A percentile compares a stretch with the other conserved stretches of the same genome.
These are phyloP conservation scores for Rhodotorula sp. DNA, from an alignment of 1,284 basidiomycete species.

Conservation along the genomic window DNA sequence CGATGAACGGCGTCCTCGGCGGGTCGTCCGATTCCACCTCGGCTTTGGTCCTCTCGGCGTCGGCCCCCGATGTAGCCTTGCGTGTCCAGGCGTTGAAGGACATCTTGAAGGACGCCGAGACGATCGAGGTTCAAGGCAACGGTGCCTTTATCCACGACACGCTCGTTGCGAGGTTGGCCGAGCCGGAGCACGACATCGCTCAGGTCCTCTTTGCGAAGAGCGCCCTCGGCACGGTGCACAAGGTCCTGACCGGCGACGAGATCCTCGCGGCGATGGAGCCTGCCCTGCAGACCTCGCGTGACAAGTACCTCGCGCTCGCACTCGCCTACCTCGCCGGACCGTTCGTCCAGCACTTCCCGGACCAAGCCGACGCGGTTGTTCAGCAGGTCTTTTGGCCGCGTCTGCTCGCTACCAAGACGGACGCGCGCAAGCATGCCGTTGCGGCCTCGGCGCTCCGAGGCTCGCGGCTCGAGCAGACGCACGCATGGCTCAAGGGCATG, in stretches of 20 bases:
- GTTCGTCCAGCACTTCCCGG: conserved; percentile 52
- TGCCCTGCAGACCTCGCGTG: conserved; percentile 50
- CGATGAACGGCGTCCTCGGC: conserved; percentile 36
- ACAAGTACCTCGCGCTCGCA: conserved; percentile 61
- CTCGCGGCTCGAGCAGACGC: conserved; percentile 25
- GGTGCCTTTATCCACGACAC: conserved; percentile 46
- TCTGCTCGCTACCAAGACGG: conserved; percentile 67
- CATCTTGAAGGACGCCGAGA: conserved; percentile 43
- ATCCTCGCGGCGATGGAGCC: conserved; percentile 58
- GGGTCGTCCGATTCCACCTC: conserved; percentile 21
- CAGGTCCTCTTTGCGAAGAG: conserved; percentile 64
- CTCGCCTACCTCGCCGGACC: conserved; percentile 62
- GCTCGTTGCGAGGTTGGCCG: conserved; percentile 62
- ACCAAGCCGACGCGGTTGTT: conserved; percentile 57
- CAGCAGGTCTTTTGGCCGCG: conserved; percentile 67
- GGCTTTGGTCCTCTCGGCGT: conserved; percentile 47
- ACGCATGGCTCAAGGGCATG: conserved; percentile 29
- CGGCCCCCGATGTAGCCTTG: conserved; percentile 50
- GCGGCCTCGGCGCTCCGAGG: conserved; percentile 14
- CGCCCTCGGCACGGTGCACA: conserved; percentile 23
- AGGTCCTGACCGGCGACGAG: conserved; percentile 37
- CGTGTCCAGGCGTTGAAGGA: conserved; percentile 47
- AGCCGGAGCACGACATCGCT: conserved; percentile 63
- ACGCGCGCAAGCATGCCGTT: neutral
- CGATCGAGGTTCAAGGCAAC: conserved; percentile 27